These are phyloP conservation scores for Lachnellula arida DNA, from an alignment of 2,329 filamentous ascomycete genomes.

Conservation along the genomic window DNA sequence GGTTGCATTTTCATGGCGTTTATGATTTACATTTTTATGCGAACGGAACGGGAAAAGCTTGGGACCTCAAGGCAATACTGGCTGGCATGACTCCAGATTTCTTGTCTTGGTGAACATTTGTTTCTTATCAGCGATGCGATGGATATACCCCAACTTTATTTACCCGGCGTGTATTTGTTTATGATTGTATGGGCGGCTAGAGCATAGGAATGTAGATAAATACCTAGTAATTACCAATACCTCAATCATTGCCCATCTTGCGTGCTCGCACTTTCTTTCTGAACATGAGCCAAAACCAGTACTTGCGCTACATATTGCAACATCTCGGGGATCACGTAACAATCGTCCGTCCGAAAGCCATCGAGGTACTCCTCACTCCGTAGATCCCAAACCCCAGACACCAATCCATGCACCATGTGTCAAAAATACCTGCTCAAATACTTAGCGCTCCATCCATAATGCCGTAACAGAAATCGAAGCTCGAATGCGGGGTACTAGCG, in stretches of 20 bases:
- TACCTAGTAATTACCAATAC: background rate
- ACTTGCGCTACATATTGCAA: background rate
- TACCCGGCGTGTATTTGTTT: constrained; percentile 17
- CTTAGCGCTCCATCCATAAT: constrained; percentile 1
- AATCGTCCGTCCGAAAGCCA: background rate
- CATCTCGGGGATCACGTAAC: background rate
- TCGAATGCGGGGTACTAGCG: background rate
- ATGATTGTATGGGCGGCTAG: background rate
- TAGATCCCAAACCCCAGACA: background rate
- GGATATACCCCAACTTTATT: constrained; percentile 25
- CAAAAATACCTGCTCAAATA: background rate
- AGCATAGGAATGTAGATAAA: background rate
- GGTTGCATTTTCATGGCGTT: constrained; percentile 12
- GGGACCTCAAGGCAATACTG: constrained; percentile 27
- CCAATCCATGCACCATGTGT: background rate
- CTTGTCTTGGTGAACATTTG: constrained; percentile 25
- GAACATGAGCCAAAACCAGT: too few relatives aligned
- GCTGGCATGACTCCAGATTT: constrained; percentile 27
- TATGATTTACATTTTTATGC: constrained; percentile 2
- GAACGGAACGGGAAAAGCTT: constrained; percentile 14
- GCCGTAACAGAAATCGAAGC: constrained; percentile 13
- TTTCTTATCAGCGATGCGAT: constrained; percentile 22
- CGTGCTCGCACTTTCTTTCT: background rate
- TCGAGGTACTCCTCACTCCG: background rate
- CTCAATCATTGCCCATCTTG: background rate